Base-by-base conservation (phyloP, 768 basidiomycete species). In the Leucocoprinus leucothites region DNA sequence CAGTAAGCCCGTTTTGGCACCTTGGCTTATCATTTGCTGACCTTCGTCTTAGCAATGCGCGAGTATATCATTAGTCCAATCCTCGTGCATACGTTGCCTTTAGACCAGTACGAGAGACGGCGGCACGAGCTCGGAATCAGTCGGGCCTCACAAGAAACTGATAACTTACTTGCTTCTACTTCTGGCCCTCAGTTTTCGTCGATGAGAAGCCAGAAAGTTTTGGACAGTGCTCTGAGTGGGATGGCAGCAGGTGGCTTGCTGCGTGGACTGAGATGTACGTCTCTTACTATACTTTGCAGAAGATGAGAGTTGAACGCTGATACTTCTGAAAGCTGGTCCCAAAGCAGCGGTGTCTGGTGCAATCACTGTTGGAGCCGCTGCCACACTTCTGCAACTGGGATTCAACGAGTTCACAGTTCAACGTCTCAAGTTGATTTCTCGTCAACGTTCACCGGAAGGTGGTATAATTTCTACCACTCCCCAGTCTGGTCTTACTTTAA, bases 181-280 rank as follows among this genome's bases (percentile, higher is more conserved):
- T 75, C 67, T 71, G 40, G 80, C 86, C 45, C 67, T 6, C 11
- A 24, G 3, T 25, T 56, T 26, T 56, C 47, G 19, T 48, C 26
- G 7, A 25, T 90, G 58, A 77, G 89, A 48, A 74, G 70, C 57
- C 74, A 82, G 26, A 77, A 81, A 51, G 67, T 91, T 3, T 71
- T 89, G 3, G 92, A 94, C 65, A 86, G 83, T 14, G 80, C 79
- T n/a, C 22, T 89, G 16, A 88, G 90, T 58, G 92, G 92, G 16
- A 82, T 80, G 3, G 59, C 85, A 4, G 75, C 87, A 0, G 92
- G 89, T 42, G 84, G 83, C 1, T 57, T 84, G 9, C 78, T 76
- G 48, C 79, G 69, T 68, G 82, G 79, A 1, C 61, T 75, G 57
- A 82, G 75, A 67, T 77, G 91, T 91, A 62, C 57, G 85, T n/a